Percentiles rank a stretch among this genome's conserved stretches.
Conservation (phyloP, 2,329 filamentous ascomycete species). For the Diaporthe citri region DNA sequence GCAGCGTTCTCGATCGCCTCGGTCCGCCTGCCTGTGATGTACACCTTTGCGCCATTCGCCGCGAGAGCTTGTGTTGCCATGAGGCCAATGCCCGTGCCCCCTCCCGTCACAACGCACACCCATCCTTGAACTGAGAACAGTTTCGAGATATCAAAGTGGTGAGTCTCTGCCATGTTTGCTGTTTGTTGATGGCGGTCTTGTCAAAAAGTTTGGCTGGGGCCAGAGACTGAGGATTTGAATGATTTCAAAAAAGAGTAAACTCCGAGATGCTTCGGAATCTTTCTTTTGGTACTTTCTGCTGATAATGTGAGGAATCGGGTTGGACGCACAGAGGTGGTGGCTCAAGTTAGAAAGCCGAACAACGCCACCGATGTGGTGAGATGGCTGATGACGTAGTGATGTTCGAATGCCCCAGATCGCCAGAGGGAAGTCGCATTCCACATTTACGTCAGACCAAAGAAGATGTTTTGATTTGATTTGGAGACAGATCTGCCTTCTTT, state of each 20-base stretch:
- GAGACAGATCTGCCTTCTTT: neutral
- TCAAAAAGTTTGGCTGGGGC: neutral
- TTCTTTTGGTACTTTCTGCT: neutral
- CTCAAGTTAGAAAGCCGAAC: neutral
- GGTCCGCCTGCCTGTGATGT: constrained; percentile 55
- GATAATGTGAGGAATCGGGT: neutral
- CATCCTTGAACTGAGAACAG: constrained; percentile 52
- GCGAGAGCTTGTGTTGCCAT: constrained; percentile 76
- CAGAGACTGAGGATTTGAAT: neutral
- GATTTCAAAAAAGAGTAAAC: neutral
- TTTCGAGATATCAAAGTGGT: constrained; percentile 48
- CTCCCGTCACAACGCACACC: constrained; percentile 56
- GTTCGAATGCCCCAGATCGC: constrained; percentile 19
- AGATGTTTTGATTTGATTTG: neutral
- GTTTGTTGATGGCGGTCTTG: neutral
- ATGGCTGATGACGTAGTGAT: constrained; percentile 32
- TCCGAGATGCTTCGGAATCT: no score
- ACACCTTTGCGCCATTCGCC: constrained; percentile 58
- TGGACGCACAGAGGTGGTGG: neutral
- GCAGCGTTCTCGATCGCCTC: constrained; percentile 55
- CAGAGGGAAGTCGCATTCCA: constrained; percentile 18
- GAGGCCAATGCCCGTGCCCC: constrained; percentile 74
- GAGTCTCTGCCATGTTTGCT: constrained; percentile 50
- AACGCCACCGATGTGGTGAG: constrained; percentile 4
- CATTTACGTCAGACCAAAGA: constrained; percentile 24